A percentile compares a stretch with the other conserved stretches of the same genome.
phyloP scores from a whole-genome alignment of 208 protist species.

The Angomonas deanei region DNA sequence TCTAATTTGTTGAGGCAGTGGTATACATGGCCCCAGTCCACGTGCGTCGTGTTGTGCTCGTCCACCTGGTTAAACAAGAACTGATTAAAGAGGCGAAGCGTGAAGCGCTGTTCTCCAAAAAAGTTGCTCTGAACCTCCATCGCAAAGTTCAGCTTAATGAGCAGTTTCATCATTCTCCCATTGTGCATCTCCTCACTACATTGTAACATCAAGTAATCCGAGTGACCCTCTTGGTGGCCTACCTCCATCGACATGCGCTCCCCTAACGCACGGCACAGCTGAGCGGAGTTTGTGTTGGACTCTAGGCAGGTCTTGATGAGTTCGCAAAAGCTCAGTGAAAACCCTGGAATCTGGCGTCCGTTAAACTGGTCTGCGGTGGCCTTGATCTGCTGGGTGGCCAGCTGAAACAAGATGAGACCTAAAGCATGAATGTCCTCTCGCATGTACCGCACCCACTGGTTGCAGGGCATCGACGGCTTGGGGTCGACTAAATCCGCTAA shows the following conservation, averaged over 20 bases:
- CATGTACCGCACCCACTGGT: slow-evolving; percentile 27
- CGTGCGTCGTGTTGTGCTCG: slow-evolving; percentile 81
- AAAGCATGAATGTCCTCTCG: slow-evolving; percentile 76
- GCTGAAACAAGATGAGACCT: slow-evolving; percentile 76
- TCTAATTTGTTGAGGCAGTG: slow-evolving; percentile 97
- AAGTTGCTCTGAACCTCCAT: slow-evolving; percentile 80
- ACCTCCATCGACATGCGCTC: slow-evolving; percentile 88
- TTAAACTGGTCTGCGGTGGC: slow-evolving; percentile 50
- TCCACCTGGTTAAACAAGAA: slow-evolving; percentile 96
- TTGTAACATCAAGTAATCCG: slow-evolving; percentile 88
- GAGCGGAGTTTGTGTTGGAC: slow-evolving; percentile 44
- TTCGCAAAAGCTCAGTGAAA: slow-evolving; percentile 75
- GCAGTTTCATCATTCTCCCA: slow-evolving; percentile 92
- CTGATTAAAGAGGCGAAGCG: slow-evolving; percentile 94
- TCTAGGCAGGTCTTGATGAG: slow-evolving; percentile 76
- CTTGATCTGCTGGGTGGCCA: slow-evolving; percentile 61
- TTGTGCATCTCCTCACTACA: slow-evolving; percentile 94
- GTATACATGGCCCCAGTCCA: slow-evolving; percentile 94
- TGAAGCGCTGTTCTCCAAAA: slow-evolving; percentile 51
- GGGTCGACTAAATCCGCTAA: slow-evolving; percentile 74
- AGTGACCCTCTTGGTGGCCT: slow-evolving; percentile 78
- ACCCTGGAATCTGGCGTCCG: slow-evolving; percentile 58
- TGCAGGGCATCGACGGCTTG: slow-evolving; percentile 18
- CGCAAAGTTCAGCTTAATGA: slow-evolving; percentile 93
- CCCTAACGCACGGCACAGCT: slow-evolving; percentile 70